Evolutionary conservation across 192 early-diverging fungal genomes (phyloP).

Genomic region (Coemansia sp.): DNA sequence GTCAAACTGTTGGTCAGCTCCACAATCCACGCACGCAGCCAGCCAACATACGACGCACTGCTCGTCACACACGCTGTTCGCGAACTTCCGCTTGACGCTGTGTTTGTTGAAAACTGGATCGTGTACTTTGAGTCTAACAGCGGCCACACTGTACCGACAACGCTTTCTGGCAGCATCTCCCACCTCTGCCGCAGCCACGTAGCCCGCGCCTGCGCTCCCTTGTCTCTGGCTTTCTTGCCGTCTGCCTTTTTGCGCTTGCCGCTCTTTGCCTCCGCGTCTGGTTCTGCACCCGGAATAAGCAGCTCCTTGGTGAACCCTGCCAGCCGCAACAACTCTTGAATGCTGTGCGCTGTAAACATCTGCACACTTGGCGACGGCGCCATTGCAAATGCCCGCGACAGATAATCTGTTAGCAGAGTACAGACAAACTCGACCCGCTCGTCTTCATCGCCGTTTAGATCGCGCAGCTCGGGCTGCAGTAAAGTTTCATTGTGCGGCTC

Average conservation of each 20-base stretch:
- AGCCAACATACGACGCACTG: conserved; percentile 16
- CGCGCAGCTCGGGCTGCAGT: conserved; percentile 4
- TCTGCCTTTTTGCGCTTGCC: conserved; percentile 10
- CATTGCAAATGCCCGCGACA: conserved; percentile 44
- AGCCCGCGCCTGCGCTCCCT: conserved; percentile 3
- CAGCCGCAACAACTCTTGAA: conserved; percentile 47
- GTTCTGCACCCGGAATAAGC: not conserved
- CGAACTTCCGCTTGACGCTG: not conserved
- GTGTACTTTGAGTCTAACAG: conserved; percentile 51
- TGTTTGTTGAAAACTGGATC: conserved; percentile 27
- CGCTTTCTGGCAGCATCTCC: conserved; percentile 35
- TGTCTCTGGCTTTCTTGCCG: not conserved
- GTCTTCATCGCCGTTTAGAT: conserved; percentile 27
- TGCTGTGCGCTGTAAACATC: conserved; percentile 42
- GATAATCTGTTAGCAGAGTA: conserved; percentile 42
- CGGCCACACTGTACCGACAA: conserved; percentile 29
- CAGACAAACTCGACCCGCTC: conserved; percentile 46
- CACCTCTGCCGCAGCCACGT: conserved; percentile 35
- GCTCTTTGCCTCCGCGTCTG: conserved; percentile 5
- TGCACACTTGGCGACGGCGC: conserved; percentile 51
- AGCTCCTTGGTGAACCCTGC: conserved; percentile 43
- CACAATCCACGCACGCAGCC: conserved; percentile 41
- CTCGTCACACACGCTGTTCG: conserved; percentile 23
- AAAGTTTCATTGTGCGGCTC: not conserved
- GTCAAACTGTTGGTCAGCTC: conserved; percentile 27